Percentiles rank a stretch among this genome's conserved stretches.
Evolutionary conservation across 345 rosid species (phyloP).

Genomic region (Brassica cretica): DNA sequence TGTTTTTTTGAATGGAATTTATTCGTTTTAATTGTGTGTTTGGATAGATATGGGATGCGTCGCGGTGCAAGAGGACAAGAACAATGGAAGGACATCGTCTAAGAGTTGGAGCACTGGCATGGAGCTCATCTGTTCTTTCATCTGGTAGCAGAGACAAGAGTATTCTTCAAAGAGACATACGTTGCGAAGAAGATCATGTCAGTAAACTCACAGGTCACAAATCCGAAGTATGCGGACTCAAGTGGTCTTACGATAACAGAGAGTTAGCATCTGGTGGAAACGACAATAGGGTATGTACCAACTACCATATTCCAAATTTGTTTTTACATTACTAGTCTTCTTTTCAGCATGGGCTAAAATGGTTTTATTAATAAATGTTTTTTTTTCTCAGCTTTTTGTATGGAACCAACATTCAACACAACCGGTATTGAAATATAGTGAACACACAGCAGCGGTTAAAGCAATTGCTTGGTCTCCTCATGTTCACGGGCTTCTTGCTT

Average conservation of each 20-base stretch:
- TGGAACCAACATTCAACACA: constrained; percentile 98
- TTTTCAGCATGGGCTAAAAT: background rate
- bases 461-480: constrained; percentile 99
- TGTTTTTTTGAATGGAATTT: background rate
- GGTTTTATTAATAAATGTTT: background rate
- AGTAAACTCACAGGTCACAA: constrained; percentile 93
- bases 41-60: constrained; percentile 89
- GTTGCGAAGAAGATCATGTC: constrained; percentile 76
- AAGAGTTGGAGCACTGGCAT: constrained; percentile 92
- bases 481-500: constrained; percentile 97
- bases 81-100: constrained; percentile 96
- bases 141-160: constrained; percentile 98
- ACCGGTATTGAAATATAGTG: constrained; percentile 84
- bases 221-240: constrained; percentile 97
- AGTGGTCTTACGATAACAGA: constrained; percentile 96
- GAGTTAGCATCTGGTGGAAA: constrained; percentile 98
- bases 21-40: constrained; percentile 1
- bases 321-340: background rate
- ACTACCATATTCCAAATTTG: background rate
- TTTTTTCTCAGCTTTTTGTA: constrained; percentile 72
- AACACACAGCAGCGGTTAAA: constrained; percentile 97
- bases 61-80: constrained; percentile 79
- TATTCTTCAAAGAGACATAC: constrained; percentile 84
- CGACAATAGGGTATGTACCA: constrained; percentile 70
- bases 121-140: constrained; percentile 82